Evolutionary conservation across 768 basidiomycete genomes (phyloP).

Genomic region (Suillus cothurnatus): DNA sequence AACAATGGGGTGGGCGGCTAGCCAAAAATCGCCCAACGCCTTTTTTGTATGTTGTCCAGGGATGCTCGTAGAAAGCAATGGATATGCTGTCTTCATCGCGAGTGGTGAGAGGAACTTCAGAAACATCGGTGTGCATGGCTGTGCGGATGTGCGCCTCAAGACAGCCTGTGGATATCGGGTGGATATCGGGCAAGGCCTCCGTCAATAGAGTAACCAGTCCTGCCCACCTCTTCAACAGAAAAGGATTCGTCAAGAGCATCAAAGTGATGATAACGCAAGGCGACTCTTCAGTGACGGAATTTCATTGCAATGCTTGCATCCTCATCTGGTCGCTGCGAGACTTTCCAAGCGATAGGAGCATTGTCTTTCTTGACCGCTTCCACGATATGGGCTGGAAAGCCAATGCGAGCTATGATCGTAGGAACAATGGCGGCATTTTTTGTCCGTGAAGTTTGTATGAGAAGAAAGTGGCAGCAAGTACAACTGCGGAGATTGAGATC

Average conservation of each 20-base stretch:
- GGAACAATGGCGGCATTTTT: constrained; percentile 10
- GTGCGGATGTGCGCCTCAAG: background rate
- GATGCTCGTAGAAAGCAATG: constrained; percentile 16
- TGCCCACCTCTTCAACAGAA: constrained; percentile 13
- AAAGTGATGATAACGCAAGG: constrained; percentile 2
- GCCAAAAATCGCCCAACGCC: background rate
- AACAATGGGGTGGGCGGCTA: constrained; percentile 14
- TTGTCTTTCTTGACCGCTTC: constrained; percentile 14
- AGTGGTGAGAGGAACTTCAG: background rate
- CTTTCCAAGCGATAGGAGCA: background rate
- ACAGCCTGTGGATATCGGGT: background rate
- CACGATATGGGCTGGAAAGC: constrained; percentile 11
- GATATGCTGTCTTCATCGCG: constrained; percentile 15
- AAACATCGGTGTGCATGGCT: constrained; percentile 9
- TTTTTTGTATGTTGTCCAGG: constrained; percentile 14
- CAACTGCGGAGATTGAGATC: too few species aligned
- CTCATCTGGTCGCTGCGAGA: constrained; percentile 14
- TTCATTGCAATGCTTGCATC: background rate
- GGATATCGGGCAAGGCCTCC: background rate
- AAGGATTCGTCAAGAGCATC: constrained; percentile 14
- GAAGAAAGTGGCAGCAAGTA: too few species aligned
- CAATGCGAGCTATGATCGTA: constrained; percentile 19
- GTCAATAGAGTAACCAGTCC: constrained; percentile 11
- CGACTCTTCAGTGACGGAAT: constrained; percentile 4
- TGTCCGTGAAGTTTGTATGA: constrained; percentile 4